A percentile compares a stretch with the other conserved stretches of the same genome.
Evolutionary conservation across 345 rosid genomes (phyloP).

Genomic region (Heritiera littoralis): DNA sequence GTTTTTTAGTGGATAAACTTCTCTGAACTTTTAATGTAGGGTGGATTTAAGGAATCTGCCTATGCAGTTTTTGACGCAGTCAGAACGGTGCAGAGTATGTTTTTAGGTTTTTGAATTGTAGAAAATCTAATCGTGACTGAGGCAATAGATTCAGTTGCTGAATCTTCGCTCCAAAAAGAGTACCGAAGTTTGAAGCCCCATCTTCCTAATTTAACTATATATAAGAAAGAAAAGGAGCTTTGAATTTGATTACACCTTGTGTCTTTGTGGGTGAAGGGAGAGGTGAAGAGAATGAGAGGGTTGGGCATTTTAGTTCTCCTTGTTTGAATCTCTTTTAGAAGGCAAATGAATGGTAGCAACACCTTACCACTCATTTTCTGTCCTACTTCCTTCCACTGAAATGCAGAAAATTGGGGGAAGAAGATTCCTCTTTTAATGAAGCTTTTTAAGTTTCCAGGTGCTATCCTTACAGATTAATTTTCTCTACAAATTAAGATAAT

Average conservation of each 20-base stretch:
- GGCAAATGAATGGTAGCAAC: constrained; percentile 11
- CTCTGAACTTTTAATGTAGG: not conserved
- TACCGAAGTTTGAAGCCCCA: not conserved
- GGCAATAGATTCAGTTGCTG: not conserved
- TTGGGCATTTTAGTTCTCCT: not conserved
- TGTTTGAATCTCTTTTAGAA: not conserved
- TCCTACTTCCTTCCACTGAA: not conserved
- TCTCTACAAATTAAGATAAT: constrained; percentile 15
- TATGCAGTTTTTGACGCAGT: not conserved
- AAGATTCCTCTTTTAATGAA: not conserved
- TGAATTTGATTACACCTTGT: not conserved
- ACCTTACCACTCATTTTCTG: not conserved
- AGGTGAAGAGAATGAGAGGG: not conserved
- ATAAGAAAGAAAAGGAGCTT: constrained; percentile 10
- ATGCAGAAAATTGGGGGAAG: not conserved
- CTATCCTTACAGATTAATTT: not conserved
- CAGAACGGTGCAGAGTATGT: not conserved
- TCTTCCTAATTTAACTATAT: not conserved
- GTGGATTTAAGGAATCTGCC: not conserved
- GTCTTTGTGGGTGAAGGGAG: not conserved
- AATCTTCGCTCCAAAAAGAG: not conserved
- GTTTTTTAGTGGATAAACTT: not conserved
- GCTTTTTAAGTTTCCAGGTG: not conserved
- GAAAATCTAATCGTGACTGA: not conserved
- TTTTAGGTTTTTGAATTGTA: constrained; percentile 15